Conservation (phyloP, 106 monocot species). For the Platanthera zijinensis region DNA sequence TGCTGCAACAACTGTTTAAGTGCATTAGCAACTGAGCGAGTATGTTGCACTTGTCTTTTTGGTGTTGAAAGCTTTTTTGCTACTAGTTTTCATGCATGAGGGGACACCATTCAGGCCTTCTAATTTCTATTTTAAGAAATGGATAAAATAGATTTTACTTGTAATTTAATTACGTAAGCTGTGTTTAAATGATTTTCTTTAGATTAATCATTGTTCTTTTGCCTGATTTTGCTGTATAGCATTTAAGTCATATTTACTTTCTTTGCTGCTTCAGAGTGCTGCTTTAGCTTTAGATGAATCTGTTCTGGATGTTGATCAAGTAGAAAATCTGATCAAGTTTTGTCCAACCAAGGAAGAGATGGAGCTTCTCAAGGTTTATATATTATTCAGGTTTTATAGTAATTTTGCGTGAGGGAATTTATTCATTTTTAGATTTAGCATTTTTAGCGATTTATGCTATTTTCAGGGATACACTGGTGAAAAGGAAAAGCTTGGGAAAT, state of each 20-base stretch:
- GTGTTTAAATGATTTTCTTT: neutral
- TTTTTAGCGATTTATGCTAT: neutral
- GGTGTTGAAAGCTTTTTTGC: too few relatives aligned
- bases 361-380: slow-evolving; percentile 26
- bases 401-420: neutral
- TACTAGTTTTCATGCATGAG: too few relatives aligned
- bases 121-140: too few relatives aligned
- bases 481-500: slow-evolving; percentile 15
- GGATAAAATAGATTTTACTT: neutral
- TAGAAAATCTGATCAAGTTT: slow-evolving; percentile 27
- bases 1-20: too few relatives aligned
- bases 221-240: neutral
- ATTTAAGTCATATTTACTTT: neutral
- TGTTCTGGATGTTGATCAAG: slow-evolving; percentile 25
- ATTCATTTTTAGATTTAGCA: neutral
- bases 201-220: neutral
- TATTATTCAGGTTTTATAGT: neutral
- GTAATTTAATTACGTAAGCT: neutral
- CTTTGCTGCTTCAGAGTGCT: slow-evolving; percentile 15
- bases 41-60: too few relatives aligned
- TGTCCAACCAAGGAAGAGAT: slow-evolving; percentile 33
- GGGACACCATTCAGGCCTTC: too few relatives aligned
- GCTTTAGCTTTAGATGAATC: slow-evolving; percentile 22
- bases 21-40: too few relatives aligned
- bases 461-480: slow-evolving; percentile 12